Percentiles rank a stretch among this genome's conserved stretches.
Conservation (phyloP, 179 eudicot species). For the Vitellaria paradoxa region DNA sequence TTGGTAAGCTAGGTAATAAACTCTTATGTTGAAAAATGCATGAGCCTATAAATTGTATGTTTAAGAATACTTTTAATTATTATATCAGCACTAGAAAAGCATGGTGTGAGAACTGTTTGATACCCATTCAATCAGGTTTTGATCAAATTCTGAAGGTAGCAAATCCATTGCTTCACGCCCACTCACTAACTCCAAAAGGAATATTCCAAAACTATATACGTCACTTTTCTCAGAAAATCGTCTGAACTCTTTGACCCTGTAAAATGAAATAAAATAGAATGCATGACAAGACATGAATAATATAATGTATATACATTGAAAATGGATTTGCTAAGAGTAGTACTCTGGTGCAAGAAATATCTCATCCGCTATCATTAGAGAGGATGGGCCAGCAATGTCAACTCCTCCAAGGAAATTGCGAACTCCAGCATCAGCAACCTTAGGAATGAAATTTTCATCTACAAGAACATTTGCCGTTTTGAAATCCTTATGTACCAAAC, state of each 20-base stretch:
- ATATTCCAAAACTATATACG: slow-evolving; percentile 92
- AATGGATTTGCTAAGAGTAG: slow-evolving; percentile 16
- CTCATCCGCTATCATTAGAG: slow-evolving; percentile 68
- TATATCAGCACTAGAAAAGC: neutral
- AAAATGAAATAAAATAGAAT: neutral
- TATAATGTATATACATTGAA: neutral
- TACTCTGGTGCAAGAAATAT: slow-evolving; percentile 97
- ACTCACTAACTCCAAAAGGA: slow-evolving; percentile 81
- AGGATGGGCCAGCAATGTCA: slow-evolving; percentile 79
- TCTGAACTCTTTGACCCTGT: slow-evolving; percentile 85
- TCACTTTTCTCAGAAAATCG: slow-evolving; percentile 92
- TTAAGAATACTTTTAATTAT: neutral
- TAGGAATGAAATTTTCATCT: slow-evolving; percentile 92
- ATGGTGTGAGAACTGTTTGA: neutral
- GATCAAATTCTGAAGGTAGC: slow-evolving; percentile 47
- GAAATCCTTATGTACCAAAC: slow-evolving; percentile 91
- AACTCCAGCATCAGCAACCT: slow-evolving; percentile 96
- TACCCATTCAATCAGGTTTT: slow-evolving; percentile 86
- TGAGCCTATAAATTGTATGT: neutral
- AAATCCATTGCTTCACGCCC: slow-evolving; percentile 77
- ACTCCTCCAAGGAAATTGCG: slow-evolving; percentile 80
- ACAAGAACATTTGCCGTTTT: slow-evolving; percentile 96
- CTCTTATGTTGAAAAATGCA: neutral
- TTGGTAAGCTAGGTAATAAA: too few species aligned
- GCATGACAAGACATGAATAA: neutral